These are phyloP conservation scores for Cystoisospora suis DNA, from an alignment of 169 alveolate genomes.

Conservation along the genomic window DNA sequence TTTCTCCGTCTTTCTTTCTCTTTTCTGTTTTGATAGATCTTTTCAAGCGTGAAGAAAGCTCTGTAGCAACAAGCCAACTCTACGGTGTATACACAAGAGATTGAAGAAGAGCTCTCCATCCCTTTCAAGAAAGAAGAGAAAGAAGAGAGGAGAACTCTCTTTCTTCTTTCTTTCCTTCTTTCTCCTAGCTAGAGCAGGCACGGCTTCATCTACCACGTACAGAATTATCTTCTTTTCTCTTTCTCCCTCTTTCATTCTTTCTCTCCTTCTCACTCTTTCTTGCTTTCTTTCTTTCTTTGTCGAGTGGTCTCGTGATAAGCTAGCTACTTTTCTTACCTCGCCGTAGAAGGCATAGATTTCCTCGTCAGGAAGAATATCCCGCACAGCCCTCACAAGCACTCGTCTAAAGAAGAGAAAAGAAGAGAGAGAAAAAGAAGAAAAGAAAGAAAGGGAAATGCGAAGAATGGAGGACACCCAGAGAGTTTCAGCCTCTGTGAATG, in stretches of 20 bases:
- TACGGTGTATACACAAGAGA: too few relatives aligned
- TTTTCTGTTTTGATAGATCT: too few relatives aligned
- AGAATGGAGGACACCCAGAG: background rate
- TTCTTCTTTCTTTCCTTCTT: too few relatives aligned
- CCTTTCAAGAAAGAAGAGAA: too few relatives aligned
- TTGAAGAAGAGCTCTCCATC: too few relatives aligned
- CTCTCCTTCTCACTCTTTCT: background rate
- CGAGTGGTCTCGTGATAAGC: too few relatives aligned
- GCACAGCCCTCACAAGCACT: background rate
- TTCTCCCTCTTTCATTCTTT: background rate
- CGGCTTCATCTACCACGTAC: too few relatives aligned
- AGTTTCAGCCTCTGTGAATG: background rate
- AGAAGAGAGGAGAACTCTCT: too few relatives aligned
- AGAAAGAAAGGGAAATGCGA: background rate
- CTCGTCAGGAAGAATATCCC: background rate
- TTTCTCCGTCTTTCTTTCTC: background rate
- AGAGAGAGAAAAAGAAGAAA: background rate
- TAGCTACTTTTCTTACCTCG: background rate
- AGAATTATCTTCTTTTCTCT: background rate
- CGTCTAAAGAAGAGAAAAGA: background rate
- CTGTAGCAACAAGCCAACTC: too few relatives aligned
- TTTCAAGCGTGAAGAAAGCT: too few relatives aligned
- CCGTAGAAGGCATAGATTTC: constrained; percentile 35
- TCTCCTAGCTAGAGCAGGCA: too few relatives aligned
- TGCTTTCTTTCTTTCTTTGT: background rate